Conservation (phyloP, 176 grass and related monocot species). For the Lolium perenne region DNA sequence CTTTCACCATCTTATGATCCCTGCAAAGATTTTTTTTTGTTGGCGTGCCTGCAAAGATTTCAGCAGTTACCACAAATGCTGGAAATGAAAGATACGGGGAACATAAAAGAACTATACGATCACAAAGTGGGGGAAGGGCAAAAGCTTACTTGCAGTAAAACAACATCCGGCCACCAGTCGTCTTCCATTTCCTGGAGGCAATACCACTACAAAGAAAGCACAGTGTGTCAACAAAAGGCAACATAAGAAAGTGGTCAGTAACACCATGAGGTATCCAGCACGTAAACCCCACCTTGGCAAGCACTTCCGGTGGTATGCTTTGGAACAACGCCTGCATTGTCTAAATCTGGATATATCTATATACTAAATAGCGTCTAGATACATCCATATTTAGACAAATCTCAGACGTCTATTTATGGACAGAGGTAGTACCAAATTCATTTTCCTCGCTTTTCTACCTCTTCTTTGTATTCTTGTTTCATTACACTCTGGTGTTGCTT, state of each 20-base stretch:
- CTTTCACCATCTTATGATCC: constrained; percentile 50
- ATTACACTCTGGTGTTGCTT: neutral
- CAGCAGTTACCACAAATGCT: neutral
- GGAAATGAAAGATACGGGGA: neutral
- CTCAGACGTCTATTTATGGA: no score
- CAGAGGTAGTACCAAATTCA: neutral
- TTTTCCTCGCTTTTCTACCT: neutral
- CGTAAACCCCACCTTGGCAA: constrained; percentile 13
- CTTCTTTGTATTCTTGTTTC: neutral
- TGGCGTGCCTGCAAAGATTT: constrained; percentile 45
- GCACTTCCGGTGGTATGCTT: constrained; percentile 36
- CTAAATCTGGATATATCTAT: no score
- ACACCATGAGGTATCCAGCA: neutral
- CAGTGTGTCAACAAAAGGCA: neutral
- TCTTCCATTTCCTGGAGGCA: constrained; percentile 61
- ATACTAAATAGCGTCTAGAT: no score
- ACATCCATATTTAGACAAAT: no score
- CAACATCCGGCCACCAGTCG: constrained; percentile 29
- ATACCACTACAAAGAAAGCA: constrained; percentile 32
- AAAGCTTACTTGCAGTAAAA: constrained; percentile 65
- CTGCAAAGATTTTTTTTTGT: constrained; percentile 47
- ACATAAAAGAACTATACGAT: constrained; percentile 1
- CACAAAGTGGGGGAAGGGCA: neutral
- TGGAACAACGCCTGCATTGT: constrained; percentile 29
- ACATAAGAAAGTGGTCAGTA: neutral